phyloP scores from a whole-genome alignment of 1,284 basidiomycete genomes.

The Microstroma glucosiphilum region DNA sequence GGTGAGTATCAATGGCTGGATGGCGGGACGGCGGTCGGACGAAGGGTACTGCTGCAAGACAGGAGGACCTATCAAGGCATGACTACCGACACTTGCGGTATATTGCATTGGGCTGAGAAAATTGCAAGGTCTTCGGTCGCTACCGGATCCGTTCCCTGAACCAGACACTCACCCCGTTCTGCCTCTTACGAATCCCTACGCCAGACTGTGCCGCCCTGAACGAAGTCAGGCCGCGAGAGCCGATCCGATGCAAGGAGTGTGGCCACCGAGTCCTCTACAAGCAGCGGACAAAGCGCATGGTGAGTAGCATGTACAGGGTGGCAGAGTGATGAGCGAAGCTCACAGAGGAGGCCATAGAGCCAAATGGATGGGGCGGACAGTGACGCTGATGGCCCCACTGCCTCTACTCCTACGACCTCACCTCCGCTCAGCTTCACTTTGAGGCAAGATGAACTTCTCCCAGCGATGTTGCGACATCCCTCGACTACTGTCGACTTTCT shows the following conservation, averaged over 20 bases:
- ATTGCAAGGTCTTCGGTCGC: too few species aligned
- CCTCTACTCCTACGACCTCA: not conserved
- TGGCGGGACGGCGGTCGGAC: conserved; percentile 14
- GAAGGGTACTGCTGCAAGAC: too few species aligned
- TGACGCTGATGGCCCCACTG: not conserved
- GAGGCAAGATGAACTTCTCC: conserved; percentile 17
- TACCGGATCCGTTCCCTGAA: conserved; percentile 16
- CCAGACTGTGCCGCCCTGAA: conserved; percentile 93
- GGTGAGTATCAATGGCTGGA: conserved; percentile 65
- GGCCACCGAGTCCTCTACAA: conserved; percentile 99
- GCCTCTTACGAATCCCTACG: not conserved
- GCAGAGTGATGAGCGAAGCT: too few species aligned
- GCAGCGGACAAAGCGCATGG: conserved; percentile 84
- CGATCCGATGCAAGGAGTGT: conserved; percentile 92
- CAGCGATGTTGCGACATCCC: not conserved
- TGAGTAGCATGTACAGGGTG: conserved; percentile 55
- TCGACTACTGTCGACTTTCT: too few species aligned
- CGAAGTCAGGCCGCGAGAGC: conserved; percentile 84
- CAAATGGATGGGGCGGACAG: not conserved
- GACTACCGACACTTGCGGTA: too few species aligned
- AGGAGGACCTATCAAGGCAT: too few species aligned
- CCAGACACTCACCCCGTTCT: not conserved
- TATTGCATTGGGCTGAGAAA: too few species aligned
- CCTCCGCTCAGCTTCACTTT: conserved; percentile 21
- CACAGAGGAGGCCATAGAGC: not conserved